These are phyloP conservation scores for Pythium biforme DNA, from an alignment of 352 stramenopile species.

Conservation along the genomic window DNA sequence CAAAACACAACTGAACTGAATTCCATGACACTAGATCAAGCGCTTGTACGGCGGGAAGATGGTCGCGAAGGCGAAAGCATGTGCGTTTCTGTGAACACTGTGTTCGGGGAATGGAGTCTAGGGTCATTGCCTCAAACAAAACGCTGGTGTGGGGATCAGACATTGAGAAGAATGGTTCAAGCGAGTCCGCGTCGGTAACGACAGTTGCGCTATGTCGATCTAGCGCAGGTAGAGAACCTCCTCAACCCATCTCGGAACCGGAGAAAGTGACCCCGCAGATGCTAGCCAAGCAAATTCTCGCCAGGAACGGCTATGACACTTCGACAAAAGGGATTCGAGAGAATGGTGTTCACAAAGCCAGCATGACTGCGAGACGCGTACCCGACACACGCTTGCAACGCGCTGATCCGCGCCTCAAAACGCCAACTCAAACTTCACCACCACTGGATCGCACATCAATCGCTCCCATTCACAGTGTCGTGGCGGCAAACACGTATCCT, in stretches of 20 bases:
- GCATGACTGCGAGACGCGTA: not conserved
- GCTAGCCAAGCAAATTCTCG: slow-evolving; percentile 59
- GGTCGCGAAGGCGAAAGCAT: slow-evolving; percentile 58
- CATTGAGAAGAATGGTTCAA: slow-evolving; percentile 36
- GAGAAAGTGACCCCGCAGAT: slow-evolving; percentile 57
- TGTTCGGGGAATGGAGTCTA: not conserved
- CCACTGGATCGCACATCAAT: not conserved
- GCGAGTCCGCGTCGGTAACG: not conserved
- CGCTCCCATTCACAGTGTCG: not conserved
- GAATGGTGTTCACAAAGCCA: not conserved
- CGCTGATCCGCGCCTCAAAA: too few species aligned
- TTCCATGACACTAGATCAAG: too few species aligned
- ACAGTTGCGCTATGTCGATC: not conserved
- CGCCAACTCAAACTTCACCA: not conserved
- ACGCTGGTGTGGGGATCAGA: slow-evolving; percentile 32
- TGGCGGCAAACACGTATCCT: too few species aligned
- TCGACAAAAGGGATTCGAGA: not conserved
- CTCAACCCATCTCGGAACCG: not conserved
- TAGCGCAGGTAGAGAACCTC: not conserved
- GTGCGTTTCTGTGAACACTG: slow-evolving; percentile 26
- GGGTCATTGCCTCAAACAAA: not conserved
- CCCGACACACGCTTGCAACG: too few species aligned
- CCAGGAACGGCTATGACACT: slow-evolving; percentile 52
- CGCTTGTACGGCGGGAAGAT: slow-evolving; percentile 70
- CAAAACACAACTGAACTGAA: too few species aligned